phyloP scores from a whole-genome alignment of 768 basidiomycete genomes.

The Lentinula sp. region DNA sequence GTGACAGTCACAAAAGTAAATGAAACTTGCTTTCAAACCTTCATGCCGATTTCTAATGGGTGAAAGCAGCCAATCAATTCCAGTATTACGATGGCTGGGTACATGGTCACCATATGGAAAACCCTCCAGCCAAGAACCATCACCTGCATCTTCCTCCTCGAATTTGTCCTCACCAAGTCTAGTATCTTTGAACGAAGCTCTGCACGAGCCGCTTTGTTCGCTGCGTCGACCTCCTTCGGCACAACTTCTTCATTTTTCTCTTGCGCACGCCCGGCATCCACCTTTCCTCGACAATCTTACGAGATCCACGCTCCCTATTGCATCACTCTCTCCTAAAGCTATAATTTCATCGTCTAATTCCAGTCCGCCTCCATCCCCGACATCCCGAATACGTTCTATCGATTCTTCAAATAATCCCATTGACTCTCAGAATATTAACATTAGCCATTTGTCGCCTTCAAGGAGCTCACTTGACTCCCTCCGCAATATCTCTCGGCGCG shows the following conservation, averaged over 20 bases:
- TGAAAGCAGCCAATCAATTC: slow-evolving; percentile 5
- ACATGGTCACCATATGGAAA: slow-evolving; percentile 19
- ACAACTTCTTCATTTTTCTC: slow-evolving; percentile 27
- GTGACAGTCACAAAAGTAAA: not conserved
- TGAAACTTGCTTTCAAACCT: slow-evolving; percentile 4
- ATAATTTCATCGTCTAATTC: slow-evolving; percentile 11
- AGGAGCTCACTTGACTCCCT: slow-evolving; percentile 55
- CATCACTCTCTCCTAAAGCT: slow-evolving; percentile 44
- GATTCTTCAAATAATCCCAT: slow-evolving; percentile 14
- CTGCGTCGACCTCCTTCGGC: slow-evolving; percentile 29
- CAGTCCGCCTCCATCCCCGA: slow-evolving; percentile 1
- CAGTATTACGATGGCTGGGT: slow-evolving; percentile 41
- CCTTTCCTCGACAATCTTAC: slow-evolving; percentile 50
- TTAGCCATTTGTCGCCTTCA: slow-evolving; percentile 32
- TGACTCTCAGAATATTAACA: slow-evolving; percentile 25
- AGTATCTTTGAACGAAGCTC: slow-evolving; percentile 36
- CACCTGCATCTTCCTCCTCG: slow-evolving; percentile 23
- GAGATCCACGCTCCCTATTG: slow-evolving; percentile 57
- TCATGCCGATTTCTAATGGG: slow-evolving; percentile 6
- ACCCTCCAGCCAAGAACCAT: slow-evolving; percentile 19
- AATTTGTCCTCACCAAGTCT: slow-evolving; percentile 34
- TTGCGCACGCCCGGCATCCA: slow-evolving; percentile 32
- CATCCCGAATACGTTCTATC: slow-evolving; percentile 2
- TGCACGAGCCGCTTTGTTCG: slow-evolving; percentile 32
- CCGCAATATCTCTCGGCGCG: slow-evolving; percentile 36